Percentiles rank a stretch among this genome's conserved stretches.
phyloP scores from a whole-genome alignment of 1,284 basidiomycete species.

The Fomitopsis betulina region DNA sequence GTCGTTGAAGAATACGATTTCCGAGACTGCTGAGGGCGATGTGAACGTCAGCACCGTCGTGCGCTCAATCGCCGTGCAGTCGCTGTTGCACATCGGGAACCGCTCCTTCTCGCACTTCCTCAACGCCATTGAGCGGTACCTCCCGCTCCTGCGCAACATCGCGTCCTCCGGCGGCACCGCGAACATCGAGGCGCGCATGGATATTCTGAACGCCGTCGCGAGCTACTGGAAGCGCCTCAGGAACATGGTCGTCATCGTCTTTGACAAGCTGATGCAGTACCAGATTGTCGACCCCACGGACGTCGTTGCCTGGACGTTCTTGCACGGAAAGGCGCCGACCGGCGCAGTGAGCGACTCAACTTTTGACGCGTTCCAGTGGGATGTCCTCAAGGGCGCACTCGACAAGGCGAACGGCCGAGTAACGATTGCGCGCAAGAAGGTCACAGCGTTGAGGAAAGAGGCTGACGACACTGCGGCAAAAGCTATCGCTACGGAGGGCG shows the following conservation, averaged over 20 bases:
- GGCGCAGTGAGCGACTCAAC: conserved; percentile 30
- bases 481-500: conserved; percentile 54
- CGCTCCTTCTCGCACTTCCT: conserved; percentile 98
- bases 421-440: conserved; percentile 66
- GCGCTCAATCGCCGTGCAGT: conserved; percentile 84
- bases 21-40: conserved; percentile 50
- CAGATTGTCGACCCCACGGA: conserved; percentile 94
- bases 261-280: conserved; percentile 98
- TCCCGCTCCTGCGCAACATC: conserved; percentile 80
- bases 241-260: conserved; percentile 87
- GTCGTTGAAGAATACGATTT: conserved; percentile 56
- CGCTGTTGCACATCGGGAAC: conserved; percentile 86
- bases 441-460: conserved; percentile 74
- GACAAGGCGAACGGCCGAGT: conserved; percentile 90
- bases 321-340: conserved; percentile 32
- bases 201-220: conserved; percentile 67
- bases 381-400: conserved; percentile 72
- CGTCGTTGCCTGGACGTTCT: conserved; percentile 85
- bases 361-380: conserved; percentile 74
- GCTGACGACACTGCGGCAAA: conserved; percentile 81
- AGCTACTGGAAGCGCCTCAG: conserved; percentile 78
- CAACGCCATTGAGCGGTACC: conserved; percentile 96
- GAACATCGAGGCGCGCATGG: conserved; percentile 57
- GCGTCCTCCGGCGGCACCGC: conserved; percentile 41
- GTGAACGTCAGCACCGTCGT: conserved; percentile 62